phyloP scores from a whole-genome alignment of 2,329 filamentous ascomycete genomes.

The Xylariales sp. region DNA sequence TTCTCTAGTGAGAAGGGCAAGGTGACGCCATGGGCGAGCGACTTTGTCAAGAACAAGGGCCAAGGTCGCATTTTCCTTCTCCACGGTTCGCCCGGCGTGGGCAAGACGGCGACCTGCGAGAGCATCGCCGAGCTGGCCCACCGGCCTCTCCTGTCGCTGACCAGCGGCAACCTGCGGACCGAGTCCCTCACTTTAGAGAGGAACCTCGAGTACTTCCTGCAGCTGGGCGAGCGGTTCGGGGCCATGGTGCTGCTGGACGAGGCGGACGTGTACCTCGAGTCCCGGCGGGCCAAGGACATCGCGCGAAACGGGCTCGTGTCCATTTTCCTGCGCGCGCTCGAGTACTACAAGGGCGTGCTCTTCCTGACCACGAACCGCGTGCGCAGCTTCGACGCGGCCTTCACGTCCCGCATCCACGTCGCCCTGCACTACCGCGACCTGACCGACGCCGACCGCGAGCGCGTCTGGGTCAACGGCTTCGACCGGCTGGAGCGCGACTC shows the following conservation, averaged over 20 bases:
- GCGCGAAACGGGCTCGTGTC: constrained; percentile 43
- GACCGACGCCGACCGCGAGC: constrained; percentile 31
- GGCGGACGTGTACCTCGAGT: constrained; percentile 56
- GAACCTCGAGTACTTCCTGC: constrained; percentile 42
- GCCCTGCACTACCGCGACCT: constrained; percentile 41
- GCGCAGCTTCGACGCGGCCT: constrained; percentile 41
- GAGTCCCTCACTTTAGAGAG: constrained; percentile 32
- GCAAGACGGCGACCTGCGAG: constrained; percentile 11
- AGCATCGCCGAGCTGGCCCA: constrained; percentile 24
- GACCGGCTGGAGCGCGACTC: constrained; percentile 39
- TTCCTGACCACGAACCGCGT: constrained; percentile 49
- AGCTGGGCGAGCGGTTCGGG: constrained; percentile 43
- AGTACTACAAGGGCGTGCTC: constrained; percentile 46
- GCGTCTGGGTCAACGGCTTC: constrained; percentile 29
- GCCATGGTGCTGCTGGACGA: constrained; percentile 55
- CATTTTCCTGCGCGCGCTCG: constrained; percentile 44
- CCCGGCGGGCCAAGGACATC: constrained; percentile 38
- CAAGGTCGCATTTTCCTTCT: constrained; percentile 47
- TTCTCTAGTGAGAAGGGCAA: constrained; percentile 35
- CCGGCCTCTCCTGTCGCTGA: constrained; percentile 47
- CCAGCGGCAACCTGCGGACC: constrained; percentile 42
- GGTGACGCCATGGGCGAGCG: constrained; percentile 28
- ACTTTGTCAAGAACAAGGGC: constrained; percentile 47
- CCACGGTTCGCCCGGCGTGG: constrained; percentile 48
- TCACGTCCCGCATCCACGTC: constrained; percentile 45